Evolutionary conservation across 768 basidiomycete genomes (phyloP).

Genomic region (Suillus discolor): DNA sequence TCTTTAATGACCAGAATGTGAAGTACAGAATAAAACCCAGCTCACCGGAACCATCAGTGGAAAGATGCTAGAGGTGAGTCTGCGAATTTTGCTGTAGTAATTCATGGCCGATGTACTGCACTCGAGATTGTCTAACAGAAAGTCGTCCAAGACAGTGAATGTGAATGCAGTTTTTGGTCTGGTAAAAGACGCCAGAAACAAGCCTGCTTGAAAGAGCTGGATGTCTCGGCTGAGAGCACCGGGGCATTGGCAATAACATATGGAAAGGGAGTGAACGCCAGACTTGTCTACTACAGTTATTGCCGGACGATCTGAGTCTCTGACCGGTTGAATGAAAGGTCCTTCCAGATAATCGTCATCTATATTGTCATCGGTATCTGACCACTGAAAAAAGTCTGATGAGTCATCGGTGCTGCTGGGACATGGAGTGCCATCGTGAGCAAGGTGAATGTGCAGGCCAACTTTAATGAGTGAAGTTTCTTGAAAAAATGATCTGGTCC

Average conservation of each 20-base stretch:
- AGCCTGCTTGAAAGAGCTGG: not conserved
- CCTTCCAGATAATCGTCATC: not conserved
- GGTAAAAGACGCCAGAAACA: not conserved
- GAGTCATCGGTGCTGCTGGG: not conserved
- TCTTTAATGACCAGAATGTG: not conserved
- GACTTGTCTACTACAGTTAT: not conserved
- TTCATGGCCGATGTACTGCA: no score
- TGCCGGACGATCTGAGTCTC: not conserved
- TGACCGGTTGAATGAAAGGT: not conserved
- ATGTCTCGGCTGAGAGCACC: not conserved
- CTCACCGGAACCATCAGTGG: no score
- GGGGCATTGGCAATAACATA: not conserved
- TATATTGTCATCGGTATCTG: not conserved
- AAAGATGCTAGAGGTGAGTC: no score
- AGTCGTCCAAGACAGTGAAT: not conserved
- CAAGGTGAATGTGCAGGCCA: not conserved
- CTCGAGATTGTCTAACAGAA: not conserved
- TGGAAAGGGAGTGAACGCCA: not conserved
- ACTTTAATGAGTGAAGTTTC: not conserved
- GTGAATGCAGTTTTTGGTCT: slow-evolving; percentile 1
- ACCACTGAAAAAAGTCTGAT: not conserved
- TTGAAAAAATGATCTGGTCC: not conserved
- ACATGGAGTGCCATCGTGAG: not conserved
- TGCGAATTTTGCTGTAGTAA: no score
- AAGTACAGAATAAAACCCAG: no score